Percentiles rank a stretch among this genome's conserved stretches.
Conservation (phyloP, 148 eudicot genomes). For the Cornus florida region DNA sequence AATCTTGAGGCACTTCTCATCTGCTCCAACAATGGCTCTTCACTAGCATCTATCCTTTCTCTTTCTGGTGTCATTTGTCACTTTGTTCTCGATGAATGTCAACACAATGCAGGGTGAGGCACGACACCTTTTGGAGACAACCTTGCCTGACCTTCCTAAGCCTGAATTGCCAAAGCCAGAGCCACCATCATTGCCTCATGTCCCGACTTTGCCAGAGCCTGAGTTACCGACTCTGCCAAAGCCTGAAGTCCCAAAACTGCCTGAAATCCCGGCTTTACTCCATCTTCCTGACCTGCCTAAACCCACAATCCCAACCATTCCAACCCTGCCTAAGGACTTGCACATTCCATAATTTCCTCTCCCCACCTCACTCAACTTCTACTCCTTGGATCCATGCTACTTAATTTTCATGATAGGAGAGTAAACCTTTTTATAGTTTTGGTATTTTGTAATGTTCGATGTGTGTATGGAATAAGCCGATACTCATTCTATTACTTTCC, state of each 20-base stretch:
- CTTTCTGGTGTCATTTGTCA: slow-evolving; percentile 7
- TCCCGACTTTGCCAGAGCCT: too few relatives aligned
- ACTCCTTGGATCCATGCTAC: neutral
- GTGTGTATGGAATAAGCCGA: neutral
- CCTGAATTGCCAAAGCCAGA: neutral
- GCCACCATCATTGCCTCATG: too few relatives aligned
- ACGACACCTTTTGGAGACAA: slow-evolving; percentile 18
- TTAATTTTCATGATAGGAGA: too few relatives aligned
- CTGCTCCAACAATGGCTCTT: too few relatives aligned
- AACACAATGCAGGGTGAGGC: slow-evolving; percentile 13
- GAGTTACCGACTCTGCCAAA: too few relatives aligned
- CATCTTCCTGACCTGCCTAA: neutral
- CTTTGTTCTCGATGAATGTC: slow-evolving; percentile 6
- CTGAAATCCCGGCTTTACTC: too few relatives aligned
- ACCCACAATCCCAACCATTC: neutral
- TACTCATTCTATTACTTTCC: neutral
- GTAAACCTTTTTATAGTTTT: too few relatives aligned
- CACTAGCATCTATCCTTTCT: neutral
- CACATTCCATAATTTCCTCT: neutral
- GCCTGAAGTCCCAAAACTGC: too few relatives aligned
- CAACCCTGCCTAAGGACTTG: neutral
- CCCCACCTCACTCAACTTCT: neutral
- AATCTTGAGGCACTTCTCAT: too few relatives aligned
- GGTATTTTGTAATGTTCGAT: neutral
- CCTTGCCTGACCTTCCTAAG: slow-evolving; percentile 12